A percentile compares a stretch with the other conserved stretches of the same genome.
Evolutionary conservation across 2,329 filamentous ascomycete species (phyloP).

Genomic region (Arthrobotrys sphaeroides): DNA sequence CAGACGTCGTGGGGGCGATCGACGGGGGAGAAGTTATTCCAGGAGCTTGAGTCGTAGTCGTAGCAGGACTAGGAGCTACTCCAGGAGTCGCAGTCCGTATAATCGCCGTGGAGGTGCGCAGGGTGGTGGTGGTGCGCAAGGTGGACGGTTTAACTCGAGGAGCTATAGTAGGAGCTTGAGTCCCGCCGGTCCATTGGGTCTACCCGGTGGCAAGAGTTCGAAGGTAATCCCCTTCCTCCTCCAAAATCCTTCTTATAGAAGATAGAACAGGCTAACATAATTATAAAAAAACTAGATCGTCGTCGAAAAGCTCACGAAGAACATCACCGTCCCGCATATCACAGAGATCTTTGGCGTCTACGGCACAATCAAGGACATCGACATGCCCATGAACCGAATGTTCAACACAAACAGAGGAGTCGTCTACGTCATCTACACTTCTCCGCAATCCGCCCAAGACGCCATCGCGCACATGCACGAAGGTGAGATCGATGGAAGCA

Average conservation of each 20-base stretch:
- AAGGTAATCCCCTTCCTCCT: constrained; percentile 8
- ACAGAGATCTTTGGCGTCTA: constrained; percentile 92
- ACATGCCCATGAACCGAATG: constrained; percentile 86
- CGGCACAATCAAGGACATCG: constrained; percentile 83
- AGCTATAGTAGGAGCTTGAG: constrained; percentile 49
- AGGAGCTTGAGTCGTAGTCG: constrained; percentile 31
- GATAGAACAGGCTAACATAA: neutral
- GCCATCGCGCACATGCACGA: constrained; percentile 98
- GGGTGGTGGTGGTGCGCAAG: constrained; percentile 1
- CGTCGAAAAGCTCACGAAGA: constrained; percentile 94
- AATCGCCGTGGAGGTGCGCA: constrained; percentile 5
- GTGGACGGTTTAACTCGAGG: constrained; percentile 20
- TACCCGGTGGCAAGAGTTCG: constrained; percentile 48
- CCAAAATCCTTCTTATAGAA: neutral
- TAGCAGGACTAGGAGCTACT: constrained; percentile 34
- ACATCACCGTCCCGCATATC: constrained; percentile 87
- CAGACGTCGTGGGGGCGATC: neutral
- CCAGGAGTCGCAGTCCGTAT: constrained; percentile 34
- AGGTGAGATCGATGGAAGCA: constrained; percentile 85
- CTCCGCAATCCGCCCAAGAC: constrained; percentile 80
- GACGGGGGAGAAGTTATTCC: constrained; percentile 23
- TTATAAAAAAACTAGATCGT: constrained; percentile 75
- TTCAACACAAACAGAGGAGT: constrained; percentile 91
- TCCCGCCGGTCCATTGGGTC: constrained; percentile 43
- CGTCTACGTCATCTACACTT: constrained; percentile 86